A percentile compares a stretch with the other conserved stretches of the same genome.
These are phyloP conservation scores for Fusarium kyushuense DNA, from an alignment of 2,329 filamentous ascomycete species.

Conservation along the genomic window DNA sequence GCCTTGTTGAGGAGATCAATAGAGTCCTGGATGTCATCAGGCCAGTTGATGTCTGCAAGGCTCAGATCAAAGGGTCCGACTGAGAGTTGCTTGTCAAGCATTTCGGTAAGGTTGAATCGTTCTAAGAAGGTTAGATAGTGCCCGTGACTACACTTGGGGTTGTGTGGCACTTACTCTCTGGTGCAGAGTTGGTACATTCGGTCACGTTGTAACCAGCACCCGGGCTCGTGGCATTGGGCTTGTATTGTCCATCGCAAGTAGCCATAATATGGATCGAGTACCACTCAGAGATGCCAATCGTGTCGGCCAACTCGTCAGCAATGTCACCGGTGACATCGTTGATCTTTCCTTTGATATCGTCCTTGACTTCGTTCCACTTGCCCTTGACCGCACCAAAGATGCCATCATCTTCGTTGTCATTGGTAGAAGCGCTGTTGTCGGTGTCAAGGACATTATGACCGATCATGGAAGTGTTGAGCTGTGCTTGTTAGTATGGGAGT, in stretches of 20 bases:
- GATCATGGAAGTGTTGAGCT: conserved; percentile 57
- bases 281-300: conserved; percentile 63
- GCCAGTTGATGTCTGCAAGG: conserved; percentile 60
- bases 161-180: conserved; percentile 53
- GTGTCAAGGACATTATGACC: conserved; percentile 52
- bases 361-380: conserved; percentile 50
- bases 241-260: conserved; percentile 60
- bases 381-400: conserved; percentile 49
- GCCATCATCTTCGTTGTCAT: conserved; percentile 45
- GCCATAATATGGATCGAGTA: conserved; percentile 65
- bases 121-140: conserved; percentile 41
- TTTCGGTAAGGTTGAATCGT: conserved; percentile 60
- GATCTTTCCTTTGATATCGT: conserved; percentile 54
- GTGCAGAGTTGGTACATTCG: conserved; percentile 57
- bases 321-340: conserved; percentile 56
- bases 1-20: conserved; percentile 63
- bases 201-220: conserved; percentile 57
- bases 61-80: conserved; percentile 60
- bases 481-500: conserved; percentile 2
- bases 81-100: conserved; percentile 61
- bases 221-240: conserved; percentile 57
- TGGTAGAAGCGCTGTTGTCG: conserved; percentile 43
- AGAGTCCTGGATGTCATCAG: conserved; percentile 59
- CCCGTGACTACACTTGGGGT: too few relatives aligned
- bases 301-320: conserved; percentile 56